Conservation (phyloP, 2,329 filamentous ascomycete genomes). For the Penicillium sp. region DNA sequence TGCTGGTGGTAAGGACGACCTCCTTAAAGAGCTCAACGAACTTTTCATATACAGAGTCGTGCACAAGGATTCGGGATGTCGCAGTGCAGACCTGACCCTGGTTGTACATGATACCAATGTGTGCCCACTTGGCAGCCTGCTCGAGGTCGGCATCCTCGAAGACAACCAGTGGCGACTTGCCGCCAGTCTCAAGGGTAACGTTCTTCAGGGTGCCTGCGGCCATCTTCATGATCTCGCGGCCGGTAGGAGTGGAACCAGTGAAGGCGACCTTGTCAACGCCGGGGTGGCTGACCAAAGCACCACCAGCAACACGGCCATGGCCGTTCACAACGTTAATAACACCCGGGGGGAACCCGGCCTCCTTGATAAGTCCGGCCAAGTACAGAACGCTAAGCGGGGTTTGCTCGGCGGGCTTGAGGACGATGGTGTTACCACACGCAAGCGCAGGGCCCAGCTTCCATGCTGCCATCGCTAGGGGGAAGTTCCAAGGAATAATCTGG, state of each 20-base stretch:
- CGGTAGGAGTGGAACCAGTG: conserved; percentile 25
- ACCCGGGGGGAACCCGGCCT: conserved; percentile 28
- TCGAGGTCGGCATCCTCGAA: conserved; percentile 49
- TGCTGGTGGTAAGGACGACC: conserved; percentile 33
- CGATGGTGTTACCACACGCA: conserved; percentile 27
- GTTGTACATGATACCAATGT: conserved; percentile 58
- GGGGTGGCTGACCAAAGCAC: conserved; percentile 23
- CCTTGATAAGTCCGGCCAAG: conserved; percentile 24
- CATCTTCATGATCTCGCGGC: conserved; percentile 31
- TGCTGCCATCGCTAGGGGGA: conserved; percentile 48
- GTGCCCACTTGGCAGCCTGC: conserved; percentile 42
- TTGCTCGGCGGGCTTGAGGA: conserved; percentile 28
- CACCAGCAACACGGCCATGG: conserved; percentile 25
- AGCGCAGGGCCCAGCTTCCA: conserved; percentile 29
- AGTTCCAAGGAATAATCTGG: conserved; percentile 90
- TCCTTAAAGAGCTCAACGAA: conserved; percentile 36
- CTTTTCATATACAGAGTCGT: conserved; percentile 46
- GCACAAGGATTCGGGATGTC: conserved; percentile 64
- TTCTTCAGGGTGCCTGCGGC: conserved; percentile 44
- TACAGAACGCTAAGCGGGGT: conserved; percentile 27
- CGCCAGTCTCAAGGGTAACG: conserved; percentile 51
- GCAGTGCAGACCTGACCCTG: conserved; percentile 66
- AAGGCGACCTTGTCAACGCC: conserved; percentile 27
- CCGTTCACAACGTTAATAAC: conserved; percentile 28
- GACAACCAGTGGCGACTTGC: conserved; percentile 48